phyloP scores from a whole-genome alignment of 2,329 filamentous ascomycete genomes.

The Fusarium longipes region DNA sequence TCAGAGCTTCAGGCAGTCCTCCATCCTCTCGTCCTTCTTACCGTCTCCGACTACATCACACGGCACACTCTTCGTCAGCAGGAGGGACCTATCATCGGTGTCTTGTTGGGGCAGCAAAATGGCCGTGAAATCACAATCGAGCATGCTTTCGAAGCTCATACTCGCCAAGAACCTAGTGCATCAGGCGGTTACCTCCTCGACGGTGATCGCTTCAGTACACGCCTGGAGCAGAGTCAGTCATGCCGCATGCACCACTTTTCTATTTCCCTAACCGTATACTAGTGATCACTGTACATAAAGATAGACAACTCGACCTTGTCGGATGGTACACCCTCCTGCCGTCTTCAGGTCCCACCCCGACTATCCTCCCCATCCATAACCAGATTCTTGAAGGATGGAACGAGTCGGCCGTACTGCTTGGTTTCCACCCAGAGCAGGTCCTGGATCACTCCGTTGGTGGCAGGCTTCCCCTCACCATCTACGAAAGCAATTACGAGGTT shows the following conservation, averaged over 20 bases:
- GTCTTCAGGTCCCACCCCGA: constrained; percentile 74
- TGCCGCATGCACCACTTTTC: neutral
- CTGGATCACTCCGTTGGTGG: constrained; percentile 71
- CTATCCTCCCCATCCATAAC: constrained; percentile 78
- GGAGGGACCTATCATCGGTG: constrained; percentile 81
- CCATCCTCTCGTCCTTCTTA: constrained; percentile 94
- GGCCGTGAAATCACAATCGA: constrained; percentile 92
- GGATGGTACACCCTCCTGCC: constrained; percentile 91
- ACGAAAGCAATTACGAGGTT: constrained; percentile 85
- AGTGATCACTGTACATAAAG: constrained; percentile 92
- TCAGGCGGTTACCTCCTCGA: constrained; percentile 73
- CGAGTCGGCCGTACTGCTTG: constrained; percentile 87
- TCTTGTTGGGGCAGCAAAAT: constrained; percentile 90
- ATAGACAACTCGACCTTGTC: constrained; percentile 83
- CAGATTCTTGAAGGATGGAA: constrained; percentile 81
- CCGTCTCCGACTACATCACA: constrained; percentile 96
- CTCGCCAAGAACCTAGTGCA: constrained; percentile 55
- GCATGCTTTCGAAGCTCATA: constrained; percentile 87
- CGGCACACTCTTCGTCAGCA: constrained; percentile 84
- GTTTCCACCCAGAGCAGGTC: constrained; percentile 79
- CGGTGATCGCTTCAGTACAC: constrained; percentile 76
- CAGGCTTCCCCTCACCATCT: constrained; percentile 89
- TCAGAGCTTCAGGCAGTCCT: constrained; percentile 84
- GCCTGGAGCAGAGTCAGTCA: constrained; percentile 83
- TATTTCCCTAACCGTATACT: constrained; percentile 9